These are phyloP conservation scores for Suzukiozyma palmioleophila DNA, from an alignment of 1,139 yeast genomes.

Conservation along the genomic window DNA sequence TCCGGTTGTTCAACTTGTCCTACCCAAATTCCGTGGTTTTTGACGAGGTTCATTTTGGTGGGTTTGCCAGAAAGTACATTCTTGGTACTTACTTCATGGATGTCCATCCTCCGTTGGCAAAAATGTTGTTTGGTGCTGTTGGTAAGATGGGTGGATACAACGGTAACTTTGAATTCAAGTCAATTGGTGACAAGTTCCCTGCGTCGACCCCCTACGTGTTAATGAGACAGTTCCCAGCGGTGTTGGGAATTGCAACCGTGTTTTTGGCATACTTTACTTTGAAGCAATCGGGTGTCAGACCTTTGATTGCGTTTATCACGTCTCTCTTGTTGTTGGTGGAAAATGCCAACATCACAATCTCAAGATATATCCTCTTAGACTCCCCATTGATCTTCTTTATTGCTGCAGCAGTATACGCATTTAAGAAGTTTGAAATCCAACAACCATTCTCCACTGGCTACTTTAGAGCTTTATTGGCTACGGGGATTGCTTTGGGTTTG, in stretches of 20 bases:
- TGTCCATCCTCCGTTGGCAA: conserved; percentile 92
- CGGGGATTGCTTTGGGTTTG: conserved; percentile 83
- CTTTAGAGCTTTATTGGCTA: conserved; percentile 65
- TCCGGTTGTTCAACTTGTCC: conserved; percentile 33
- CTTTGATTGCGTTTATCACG: conserved; percentile 67
- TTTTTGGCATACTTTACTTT: conserved; percentile 75
- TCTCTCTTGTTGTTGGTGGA: conserved; percentile 70
- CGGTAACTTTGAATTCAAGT: conserved; percentile 69
- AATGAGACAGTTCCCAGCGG: conserved; percentile 86
- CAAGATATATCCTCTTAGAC: conserved; percentile 85
- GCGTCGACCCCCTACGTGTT: conserved; percentile 62
- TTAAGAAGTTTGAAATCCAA: conserved; percentile 76
- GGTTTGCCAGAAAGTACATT: conserved; percentile 72
- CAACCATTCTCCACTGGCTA: conserved; percentile 67
- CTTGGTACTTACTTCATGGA: conserved; percentile 78
- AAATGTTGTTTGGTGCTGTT: conserved; percentile 79
- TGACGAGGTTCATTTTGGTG: conserved; percentile 56
- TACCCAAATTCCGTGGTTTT: conserved; percentile 32
- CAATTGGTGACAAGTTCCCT: conserved; percentile 66
- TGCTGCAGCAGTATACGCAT: conserved; percentile 78
- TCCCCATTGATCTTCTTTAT: conserved; percentile 89
- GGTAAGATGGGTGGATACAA: conserved; percentile 70
- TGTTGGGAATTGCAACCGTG: conserved; percentile 77
- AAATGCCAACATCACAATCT: conserved; percentile 82
- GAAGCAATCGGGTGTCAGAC: conserved; percentile 81